These are phyloP conservation scores for Paramecium sonneborni DNA, from an alignment of 73 alveolate species.

Conservation along the genomic window DNA sequence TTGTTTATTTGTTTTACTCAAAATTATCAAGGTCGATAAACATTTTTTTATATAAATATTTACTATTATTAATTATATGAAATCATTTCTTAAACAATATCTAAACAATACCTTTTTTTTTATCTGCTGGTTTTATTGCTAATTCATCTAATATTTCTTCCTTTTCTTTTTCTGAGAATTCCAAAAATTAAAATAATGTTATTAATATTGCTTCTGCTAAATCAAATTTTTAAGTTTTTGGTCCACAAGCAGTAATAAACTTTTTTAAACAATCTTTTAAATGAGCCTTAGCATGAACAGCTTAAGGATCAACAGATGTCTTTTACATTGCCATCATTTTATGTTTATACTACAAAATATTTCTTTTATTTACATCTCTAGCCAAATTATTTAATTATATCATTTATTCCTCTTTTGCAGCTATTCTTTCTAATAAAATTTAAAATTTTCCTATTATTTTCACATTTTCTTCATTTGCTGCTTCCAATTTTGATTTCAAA, in stretches of 20 bases:
- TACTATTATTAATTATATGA: constrained; percentile 16
- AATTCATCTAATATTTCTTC: neutral
- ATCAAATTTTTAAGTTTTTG: neutral
- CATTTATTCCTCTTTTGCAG: neutral
- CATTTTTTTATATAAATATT: constrained; percentile 17
- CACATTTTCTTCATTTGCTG: neutral
- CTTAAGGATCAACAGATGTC: constrained; percentile 43
- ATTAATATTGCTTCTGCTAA: neutral
- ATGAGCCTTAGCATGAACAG: constrained; percentile 35
- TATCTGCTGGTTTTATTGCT: constrained; percentile 15
- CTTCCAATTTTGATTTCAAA: neutral
- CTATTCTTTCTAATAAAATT: neutral
- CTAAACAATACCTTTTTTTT: constrained; percentile 15
- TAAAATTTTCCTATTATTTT: neutral
- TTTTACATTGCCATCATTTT: neutral
- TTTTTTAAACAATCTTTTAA: constrained; percentile 1
- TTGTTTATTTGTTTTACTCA: neutral
- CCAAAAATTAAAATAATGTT: constrained; percentile 19
- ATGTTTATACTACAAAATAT: constrained; percentile 14
- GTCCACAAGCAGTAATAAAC: constrained; percentile 1
- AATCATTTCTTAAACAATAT: constrained; percentile 33
- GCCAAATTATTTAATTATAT: neutral
- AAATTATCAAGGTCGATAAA: constrained; percentile 14
- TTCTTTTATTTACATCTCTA: neutral
- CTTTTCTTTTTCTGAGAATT: constrained; percentile 8